These are phyloP conservation scores for Monilinia polystroma DNA, from an alignment of 2,329 filamentous ascomycete genomes.

Conservation along the genomic window DNA sequence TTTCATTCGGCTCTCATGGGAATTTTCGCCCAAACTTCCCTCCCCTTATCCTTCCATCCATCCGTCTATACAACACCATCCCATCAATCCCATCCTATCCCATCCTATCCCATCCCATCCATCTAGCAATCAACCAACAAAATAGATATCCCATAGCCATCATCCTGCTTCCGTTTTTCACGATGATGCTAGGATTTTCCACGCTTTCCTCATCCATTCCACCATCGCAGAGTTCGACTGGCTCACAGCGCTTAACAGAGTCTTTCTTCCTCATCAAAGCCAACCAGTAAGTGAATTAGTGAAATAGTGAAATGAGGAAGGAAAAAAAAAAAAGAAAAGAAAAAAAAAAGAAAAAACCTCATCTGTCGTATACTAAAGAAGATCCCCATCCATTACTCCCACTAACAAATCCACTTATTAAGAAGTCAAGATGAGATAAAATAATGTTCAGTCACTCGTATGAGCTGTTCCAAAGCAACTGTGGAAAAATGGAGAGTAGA, in stretches of 20 bases:
- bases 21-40: neutral
- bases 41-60: neutral
- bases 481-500: conserved; percentile 25
- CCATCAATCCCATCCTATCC: conserved; percentile 29
- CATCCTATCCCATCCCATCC: conserved; percentile 28
- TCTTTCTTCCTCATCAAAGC: conserved; percentile 1
- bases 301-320: neutral
- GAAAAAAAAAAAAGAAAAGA: conserved; percentile 24
- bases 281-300: conserved; percentile 18
- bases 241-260: conserved; percentile 32
- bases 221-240: conserved; percentile 28
- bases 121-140: conserved; percentile 26
- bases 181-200: neutral
- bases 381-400: conserved; percentile 20
- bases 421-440: conserved; percentile 24
- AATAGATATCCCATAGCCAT: conserved; percentile 28
- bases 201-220: conserved; percentile 10
- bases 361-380: conserved; percentile 32
- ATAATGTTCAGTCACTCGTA: conserved; percentile 24
- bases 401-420: conserved; percentile 22
- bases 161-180: conserved; percentile 22
- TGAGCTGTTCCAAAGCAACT: conserved; percentile 9
- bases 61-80: conserved; percentile 20
- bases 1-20: neutral
- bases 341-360: conserved; percentile 25